Evolutionary conservation across 345 rosid species (phyloP).

Genomic region (Melaleuca quinquenervia): DNA sequence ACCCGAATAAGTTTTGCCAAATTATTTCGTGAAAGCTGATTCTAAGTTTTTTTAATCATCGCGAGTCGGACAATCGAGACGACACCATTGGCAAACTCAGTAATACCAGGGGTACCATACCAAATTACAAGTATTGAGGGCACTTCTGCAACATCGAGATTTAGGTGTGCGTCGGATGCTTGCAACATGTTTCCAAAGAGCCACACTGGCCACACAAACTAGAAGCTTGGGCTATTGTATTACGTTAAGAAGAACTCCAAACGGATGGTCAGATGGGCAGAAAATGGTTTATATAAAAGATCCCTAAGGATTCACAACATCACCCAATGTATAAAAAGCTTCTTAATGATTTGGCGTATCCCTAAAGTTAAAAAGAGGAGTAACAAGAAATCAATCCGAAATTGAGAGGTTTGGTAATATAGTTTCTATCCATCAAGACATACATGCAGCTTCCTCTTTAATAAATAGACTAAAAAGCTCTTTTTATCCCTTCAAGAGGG

Average conservation of each 20-base stretch:
- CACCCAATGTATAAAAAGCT: background rate
- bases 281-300: background rate
- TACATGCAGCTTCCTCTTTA: background rate
- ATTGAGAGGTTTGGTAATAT: background rate
- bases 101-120: background rate
- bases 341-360: background rate
- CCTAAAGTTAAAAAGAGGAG: conserved; percentile 1
- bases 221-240: background rate
- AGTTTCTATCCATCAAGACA: background rate
- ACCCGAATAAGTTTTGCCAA: background rate
- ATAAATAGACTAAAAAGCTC: background rate
- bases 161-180: background rate
- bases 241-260: background rate
- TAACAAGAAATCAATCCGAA: background rate
- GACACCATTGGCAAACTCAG: background rate
- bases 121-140: background rate
- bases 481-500: background rate
- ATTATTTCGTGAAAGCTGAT: background rate
- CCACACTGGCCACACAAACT: background rate
- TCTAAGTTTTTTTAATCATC: background rate
- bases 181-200: background rate
- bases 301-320: background rate
- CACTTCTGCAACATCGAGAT: background rate
- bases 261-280: background rate
- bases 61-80: background rate